Base-by-base conservation (phyloP, 768 basidiomycete species). In the Tephrocybe sp. region DNA sequence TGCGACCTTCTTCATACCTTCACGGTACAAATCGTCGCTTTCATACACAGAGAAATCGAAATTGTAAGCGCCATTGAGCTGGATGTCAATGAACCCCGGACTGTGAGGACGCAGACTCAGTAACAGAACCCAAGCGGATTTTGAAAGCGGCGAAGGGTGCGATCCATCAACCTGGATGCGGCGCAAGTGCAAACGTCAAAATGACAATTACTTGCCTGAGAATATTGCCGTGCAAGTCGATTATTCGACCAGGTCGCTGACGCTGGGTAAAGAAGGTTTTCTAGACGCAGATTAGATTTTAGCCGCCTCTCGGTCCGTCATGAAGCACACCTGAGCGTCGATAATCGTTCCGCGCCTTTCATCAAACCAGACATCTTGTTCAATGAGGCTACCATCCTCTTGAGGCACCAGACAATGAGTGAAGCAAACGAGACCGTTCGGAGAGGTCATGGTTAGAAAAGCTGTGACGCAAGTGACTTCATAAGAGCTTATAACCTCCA, bases 61-160 rank as follows among this genome's bases (percentile, higher is more conserved):
- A 26, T 85, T 84, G 63, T 90, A 93, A 4, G 84, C 92, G 32
- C 93, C 93, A 56, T 96, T 95, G 54, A 96, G 85, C 61, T 96
- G 93, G 14, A 87, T 82, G 68, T 95, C 93, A 44, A 95, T 77
- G 60, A 87, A 80, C 12, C 92, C 92, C 2, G 92, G 92, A 64
- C 89, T 92, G 57, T 34, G 13, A 14, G 26, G 8, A 32, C 5
- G 19, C 5, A 30, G 4, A 9, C 16, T 46, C 9, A 52, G 40
- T 23, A 8, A 45, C 4, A 5, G 13, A 40, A 14, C 33, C 22
- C 6, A 41, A 10, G n/a, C 6, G 32, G 8, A 31, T 13, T n/a
- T 9, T 5, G 14, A 3, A 6, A n/a, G 9, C 2, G 14, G 2
- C 8, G 4, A 39, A 26, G 26, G 26, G 26, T 7, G 26, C 26